Base-by-base conservation (phyloP, 441 rosid genomes). In the Capsella rubella region DNA sequence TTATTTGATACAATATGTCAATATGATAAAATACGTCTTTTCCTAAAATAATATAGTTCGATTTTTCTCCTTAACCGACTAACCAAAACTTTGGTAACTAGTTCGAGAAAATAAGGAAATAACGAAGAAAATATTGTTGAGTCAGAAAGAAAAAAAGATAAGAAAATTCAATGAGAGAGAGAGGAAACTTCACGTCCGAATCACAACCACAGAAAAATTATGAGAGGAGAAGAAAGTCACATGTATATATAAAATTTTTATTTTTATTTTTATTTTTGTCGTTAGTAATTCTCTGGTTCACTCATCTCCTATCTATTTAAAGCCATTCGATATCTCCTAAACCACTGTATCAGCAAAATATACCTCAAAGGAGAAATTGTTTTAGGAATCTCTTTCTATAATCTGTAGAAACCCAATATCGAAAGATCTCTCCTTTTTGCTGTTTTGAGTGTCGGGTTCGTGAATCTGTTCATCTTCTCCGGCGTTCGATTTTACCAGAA, bases 401-500 rank as follows among this genome's bases (percentile, higher is more conserved):
- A n/a, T 55, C 8, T 31, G 39, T 57, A 34, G 40, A 56, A 65
- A 56, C 8, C 66, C 55, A 49, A 16, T 16, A 15, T 40, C 46
- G 2, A 52, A 75, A 62, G 52, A 45, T 68, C 34, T 54, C 71
- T 62, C n/a, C 32, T 51, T 51, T 45, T 1, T 13, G 79, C 74
- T 54, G 79, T 56, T 70, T 69, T 64, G 80, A 70, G 80, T 71
- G 71, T 55, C 70, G 71, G 61, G 32, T 55, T 69, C 14, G 34
- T 6, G 32, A 1, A 1, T 43, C 27, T 6, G 62, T 31, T 2
- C 6, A 34, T 51, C 50, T 42, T 60, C 64, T 75, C 50, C 65
- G 71, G 75, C 75, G 60, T 49, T 39, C 27, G 71, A 67, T 35
- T 40, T 14, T 81, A 34, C 37, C 83, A 69, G 85, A 88, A 84